Evolutionary conservation across 2,329 filamentous ascomycete species (phyloP).

Genomic region (Botryotinia globosa): DNA sequence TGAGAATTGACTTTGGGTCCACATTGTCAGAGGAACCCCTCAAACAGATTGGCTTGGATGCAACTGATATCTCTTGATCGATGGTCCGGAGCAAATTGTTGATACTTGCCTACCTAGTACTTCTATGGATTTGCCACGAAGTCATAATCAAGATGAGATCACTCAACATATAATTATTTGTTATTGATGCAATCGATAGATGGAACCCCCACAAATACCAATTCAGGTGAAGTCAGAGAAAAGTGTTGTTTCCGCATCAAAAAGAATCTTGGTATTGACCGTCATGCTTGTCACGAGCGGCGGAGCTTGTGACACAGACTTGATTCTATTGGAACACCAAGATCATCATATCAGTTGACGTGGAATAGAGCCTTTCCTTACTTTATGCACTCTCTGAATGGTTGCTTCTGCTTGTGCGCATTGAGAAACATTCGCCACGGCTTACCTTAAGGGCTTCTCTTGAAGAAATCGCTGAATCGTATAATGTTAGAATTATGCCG

Average conservation of each 20-base stretch:
- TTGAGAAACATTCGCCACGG: not conserved
- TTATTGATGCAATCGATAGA: not conserved
- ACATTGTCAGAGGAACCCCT: not conserved
- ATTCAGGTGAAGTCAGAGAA: not conserved
- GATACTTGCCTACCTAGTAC: not conserved
- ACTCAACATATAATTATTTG: not conserved
- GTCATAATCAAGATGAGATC: not conserved
- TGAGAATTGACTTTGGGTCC: slow-evolving; percentile 5
- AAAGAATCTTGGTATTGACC: not conserved
- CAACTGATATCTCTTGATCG: not conserved
- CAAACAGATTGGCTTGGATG: not conserved
- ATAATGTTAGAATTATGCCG: not conserved
- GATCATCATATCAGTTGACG: slow-evolving; percentile 17
- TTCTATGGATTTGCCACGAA: not conserved
- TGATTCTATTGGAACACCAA: slow-evolving; percentile 11
- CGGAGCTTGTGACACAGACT: slow-evolving; percentile 4
- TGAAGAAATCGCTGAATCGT: not conserved
- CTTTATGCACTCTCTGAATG: slow-evolving; percentile 14
- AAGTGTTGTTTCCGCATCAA: slow-evolving; percentile 13
- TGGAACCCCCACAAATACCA: not conserved
- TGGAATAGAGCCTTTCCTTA: not conserved
- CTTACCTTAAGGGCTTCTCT: not conserved
- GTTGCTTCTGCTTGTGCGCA: not conserved
- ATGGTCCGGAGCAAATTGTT: not conserved
- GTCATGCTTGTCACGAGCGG: slow-evolving; percentile 5